A percentile compares a stretch with the other conserved stretches of the same genome.
phyloP scores from a whole-genome alignment of 345 rosid species.

The Euphorbia peplus region DNA sequence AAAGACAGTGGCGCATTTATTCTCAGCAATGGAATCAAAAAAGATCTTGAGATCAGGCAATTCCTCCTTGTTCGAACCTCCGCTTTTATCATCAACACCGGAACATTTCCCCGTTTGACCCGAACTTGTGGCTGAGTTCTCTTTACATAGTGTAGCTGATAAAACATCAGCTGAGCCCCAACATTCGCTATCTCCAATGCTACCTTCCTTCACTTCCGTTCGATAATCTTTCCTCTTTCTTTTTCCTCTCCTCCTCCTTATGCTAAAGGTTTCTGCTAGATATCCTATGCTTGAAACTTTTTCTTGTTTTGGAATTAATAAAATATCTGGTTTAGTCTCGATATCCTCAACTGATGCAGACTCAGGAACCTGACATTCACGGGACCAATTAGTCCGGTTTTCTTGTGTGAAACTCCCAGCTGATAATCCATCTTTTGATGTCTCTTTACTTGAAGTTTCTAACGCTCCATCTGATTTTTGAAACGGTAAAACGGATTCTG shows the following conservation, averaged over 20 bases:
- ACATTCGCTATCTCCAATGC: slow-evolving; percentile 63
- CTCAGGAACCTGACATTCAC: slow-evolving; percentile 34
- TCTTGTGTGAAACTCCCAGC: slow-evolving; percentile 81
- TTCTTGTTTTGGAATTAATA: slow-evolving; percentile 28
- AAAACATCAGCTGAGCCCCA: slow-evolving; percentile 40
- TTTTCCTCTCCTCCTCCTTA: slow-evolving; percentile 75
- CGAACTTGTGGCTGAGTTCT: slow-evolving; percentile 39
- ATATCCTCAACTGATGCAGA: slow-evolving; percentile 33
- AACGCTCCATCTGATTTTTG: slow-evolving; percentile 51
- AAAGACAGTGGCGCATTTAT: slow-evolving; percentile 54
- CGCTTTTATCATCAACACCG: slow-evolving; percentile 27
- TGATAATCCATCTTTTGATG: slow-evolving; percentile 62
- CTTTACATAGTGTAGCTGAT: slow-evolving; percentile 44
- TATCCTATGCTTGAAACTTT: slow-evolving; percentile 32
- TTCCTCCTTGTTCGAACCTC: slow-evolving; percentile 26
- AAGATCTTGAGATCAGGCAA: slow-evolving; percentile 43
- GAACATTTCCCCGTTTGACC: slow-evolving; percentile 30
- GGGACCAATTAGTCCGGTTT: slow-evolving; percentile 49
- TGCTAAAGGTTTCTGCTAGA: slow-evolving; percentile 32
- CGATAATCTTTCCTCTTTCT: slow-evolving; percentile 70
- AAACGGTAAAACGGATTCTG: slow-evolving; percentile 52
- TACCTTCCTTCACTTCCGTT: slow-evolving; percentile 57
- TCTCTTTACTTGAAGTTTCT: slow-evolving; percentile 56
- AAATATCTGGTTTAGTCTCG: slow-evolving; percentile 39
- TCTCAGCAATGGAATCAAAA: slow-evolving; percentile 43